A percentile compares a stretch with the other conserved stretches of the same genome.
Conservation (phyloP, 1,284 basidiomycete genomes). For the Moniliella sp. region DNA sequence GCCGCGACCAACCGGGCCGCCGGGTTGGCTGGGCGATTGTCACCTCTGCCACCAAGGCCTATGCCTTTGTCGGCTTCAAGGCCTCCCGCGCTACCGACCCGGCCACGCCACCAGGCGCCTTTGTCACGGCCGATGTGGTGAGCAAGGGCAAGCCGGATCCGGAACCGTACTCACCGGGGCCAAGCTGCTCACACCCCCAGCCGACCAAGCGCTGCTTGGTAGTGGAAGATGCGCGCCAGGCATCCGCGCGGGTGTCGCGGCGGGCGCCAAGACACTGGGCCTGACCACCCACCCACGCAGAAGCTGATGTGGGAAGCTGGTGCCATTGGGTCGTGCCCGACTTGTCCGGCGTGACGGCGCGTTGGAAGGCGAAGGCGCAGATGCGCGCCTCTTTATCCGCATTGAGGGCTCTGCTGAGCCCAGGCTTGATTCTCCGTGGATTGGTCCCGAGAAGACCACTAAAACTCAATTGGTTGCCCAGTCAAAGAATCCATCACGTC, state of each 20-base stretch:
- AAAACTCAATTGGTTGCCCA: no score
- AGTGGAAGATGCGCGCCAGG: slow-evolving; percentile 30
- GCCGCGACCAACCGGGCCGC: slow-evolving; percentile 3
- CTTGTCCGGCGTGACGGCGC: slow-evolving; percentile 15
- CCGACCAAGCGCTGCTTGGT: slow-evolving; percentile 22
- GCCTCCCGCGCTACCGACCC: slow-evolving; percentile 8
- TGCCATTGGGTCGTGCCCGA: slow-evolving; percentile 28
- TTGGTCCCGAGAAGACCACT: no score
- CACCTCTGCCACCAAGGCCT: slow-evolving; percentile 25
- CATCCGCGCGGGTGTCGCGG: slow-evolving; percentile 16
- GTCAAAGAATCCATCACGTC: no score
- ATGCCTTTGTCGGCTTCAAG: slow-evolving; percentile 24
- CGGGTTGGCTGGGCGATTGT: slow-evolving; percentile 31
- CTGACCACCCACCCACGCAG: slow-evolving; percentile 21
- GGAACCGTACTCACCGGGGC: slow-evolving; percentile 26
- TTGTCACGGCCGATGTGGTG: slow-evolving; percentile 25
- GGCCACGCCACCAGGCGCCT: slow-evolving; percentile 11
- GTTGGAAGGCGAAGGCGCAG: slow-evolving; percentile 17
- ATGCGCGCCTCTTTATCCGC: slow-evolving; percentile 1
- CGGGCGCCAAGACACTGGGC: slow-evolving; percentile 18
- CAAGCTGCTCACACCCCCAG: slow-evolving; percentile 7
- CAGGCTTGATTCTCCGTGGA: no score
- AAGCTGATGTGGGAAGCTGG: slow-evolving; percentile 16
- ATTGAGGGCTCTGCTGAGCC: no score
- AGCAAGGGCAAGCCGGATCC: slow-evolving; percentile 27